A percentile compares a stretch with the other conserved stretches of the same genome.
Evolutionary conservation across 139 green algal genomes (phyloP).

Genomic region (Auxenochlorella pyrenoidosa): DNA sequence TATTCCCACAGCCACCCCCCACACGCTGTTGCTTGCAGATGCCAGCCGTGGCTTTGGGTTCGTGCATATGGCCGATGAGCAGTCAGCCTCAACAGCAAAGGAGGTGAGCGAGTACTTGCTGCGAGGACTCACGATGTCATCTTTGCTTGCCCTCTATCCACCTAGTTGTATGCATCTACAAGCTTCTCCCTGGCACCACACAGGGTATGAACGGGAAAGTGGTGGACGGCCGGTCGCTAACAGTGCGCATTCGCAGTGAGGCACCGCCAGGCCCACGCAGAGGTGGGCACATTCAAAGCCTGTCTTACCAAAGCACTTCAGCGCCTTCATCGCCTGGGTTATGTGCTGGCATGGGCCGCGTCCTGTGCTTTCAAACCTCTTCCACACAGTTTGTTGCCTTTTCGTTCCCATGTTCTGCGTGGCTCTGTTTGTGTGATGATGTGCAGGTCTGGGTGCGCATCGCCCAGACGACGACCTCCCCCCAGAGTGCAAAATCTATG

Average conservation of each 20-base stretch:
- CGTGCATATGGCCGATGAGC: slow-evolving; percentile 81
- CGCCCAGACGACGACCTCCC: slow-evolving; percentile 39
- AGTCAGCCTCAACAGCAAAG: slow-evolving; percentile 58
- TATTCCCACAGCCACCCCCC: background rate
- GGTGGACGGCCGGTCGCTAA: slow-evolving; percentile 43
- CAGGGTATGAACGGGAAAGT: slow-evolving; percentile 49
- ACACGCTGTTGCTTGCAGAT: background rate
- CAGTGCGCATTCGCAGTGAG: slow-evolving; percentile 38
- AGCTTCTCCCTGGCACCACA: background rate
- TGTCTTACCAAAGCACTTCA: background rate
- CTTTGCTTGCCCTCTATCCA: background rate
- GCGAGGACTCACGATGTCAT: too few species aligned
- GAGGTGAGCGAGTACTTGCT: slow-evolving; percentile 19
- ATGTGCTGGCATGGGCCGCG: background rate
- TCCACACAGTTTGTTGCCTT: too few species aligned
- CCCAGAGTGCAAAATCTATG: slow-evolving; percentile 54
- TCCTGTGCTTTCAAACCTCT: background rate
- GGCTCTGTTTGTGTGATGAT: too few species aligned
- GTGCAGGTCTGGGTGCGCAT: background rate
- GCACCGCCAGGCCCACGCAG: slow-evolving; percentile 10
- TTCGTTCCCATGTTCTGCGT: too few species aligned
- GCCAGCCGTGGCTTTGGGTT: slow-evolving; percentile 85
- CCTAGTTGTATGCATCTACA: background rate
- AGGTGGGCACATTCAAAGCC: background rate
- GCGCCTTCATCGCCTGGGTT: background rate